These are phyloP conservation scores for Fragaria iinumae DNA, from an alignment of 306 rosid species.

Conservation along the genomic window DNA sequence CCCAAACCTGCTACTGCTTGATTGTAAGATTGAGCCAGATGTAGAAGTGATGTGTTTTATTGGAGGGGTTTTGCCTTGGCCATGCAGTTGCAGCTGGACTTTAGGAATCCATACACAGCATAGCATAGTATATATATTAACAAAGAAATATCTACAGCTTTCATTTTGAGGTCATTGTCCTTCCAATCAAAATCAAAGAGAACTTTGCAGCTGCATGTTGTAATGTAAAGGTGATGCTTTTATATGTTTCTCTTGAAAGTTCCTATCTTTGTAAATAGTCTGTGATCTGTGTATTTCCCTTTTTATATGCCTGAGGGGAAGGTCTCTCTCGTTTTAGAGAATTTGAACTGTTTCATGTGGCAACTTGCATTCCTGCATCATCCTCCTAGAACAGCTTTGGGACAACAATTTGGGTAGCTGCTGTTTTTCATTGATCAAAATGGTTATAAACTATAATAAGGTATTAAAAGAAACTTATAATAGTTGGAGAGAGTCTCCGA, in stretches of 20 bases:
- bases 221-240: constrained; percentile 6
- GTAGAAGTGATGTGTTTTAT: neutral
- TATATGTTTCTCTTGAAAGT: neutral
- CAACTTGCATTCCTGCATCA: neutral
- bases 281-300: neutral
- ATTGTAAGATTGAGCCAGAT: neutral
- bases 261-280: neutral
- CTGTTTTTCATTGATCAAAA: neutral
- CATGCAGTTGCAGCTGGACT: constrained; percentile 8
- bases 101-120: constrained; percentile 8
- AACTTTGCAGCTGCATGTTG: constrained; percentile 6
- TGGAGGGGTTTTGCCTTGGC: neutral
- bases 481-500: no score
- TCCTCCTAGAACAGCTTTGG: neutral
- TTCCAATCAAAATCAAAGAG: neutral
- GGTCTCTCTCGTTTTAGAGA: neutral
- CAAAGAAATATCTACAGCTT: constrained; percentile 5
- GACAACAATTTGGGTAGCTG: neutral
- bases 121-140: neutral
- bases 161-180: neutral
- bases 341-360: neutral
- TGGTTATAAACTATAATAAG: neutral
- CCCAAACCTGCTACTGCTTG: neutral
- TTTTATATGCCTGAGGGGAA: neutral
- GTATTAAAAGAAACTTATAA: no score